These are phyloP conservation scores for Tieghemiomyces parasiticus DNA, from an alignment of 192 early-diverging fungal species.

Conservation along the genomic window DNA sequence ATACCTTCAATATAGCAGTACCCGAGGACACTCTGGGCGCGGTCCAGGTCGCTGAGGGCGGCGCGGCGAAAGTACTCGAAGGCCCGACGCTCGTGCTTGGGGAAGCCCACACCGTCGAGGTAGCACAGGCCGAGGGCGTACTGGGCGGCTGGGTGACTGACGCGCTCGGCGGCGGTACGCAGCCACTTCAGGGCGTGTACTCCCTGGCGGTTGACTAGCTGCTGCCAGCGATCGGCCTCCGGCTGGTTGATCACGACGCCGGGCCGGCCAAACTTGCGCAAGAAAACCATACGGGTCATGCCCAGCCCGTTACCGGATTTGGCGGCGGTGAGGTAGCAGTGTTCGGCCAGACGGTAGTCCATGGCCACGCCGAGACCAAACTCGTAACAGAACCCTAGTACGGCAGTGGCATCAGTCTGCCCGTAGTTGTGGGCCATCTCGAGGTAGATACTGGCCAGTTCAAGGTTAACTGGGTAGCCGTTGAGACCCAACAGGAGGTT, in stretches of 20 bases:
- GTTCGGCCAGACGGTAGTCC: slow-evolving; percentile 47
- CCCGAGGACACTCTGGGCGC: slow-evolving; percentile 50
- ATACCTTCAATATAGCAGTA: slow-evolving; percentile 81
- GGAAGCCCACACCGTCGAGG: slow-evolving; percentile 60
- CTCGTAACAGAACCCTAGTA: slow-evolving; percentile 69
- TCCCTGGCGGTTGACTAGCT: slow-evolving; percentile 40
- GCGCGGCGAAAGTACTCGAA: slow-evolving; percentile 54
- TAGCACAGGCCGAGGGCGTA: slow-evolving; percentile 63
- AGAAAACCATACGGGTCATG: slow-evolving; percentile 50
- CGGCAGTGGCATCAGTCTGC: slow-evolving; percentile 35
- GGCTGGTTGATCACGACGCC: slow-evolving; percentile 57
- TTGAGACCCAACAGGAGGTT: slow-evolving; percentile 34
- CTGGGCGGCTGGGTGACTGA: slow-evolving; percentile 41
- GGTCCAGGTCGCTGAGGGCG: slow-evolving; percentile 42
- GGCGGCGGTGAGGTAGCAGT: slow-evolving; percentile 48
- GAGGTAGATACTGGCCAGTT: slow-evolving; percentile 33
- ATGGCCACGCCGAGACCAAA: slow-evolving; percentile 58
- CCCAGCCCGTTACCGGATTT: slow-evolving; percentile 44
- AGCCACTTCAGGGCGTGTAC: slow-evolving; percentile 46
- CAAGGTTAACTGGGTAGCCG: slow-evolving; percentile 23
- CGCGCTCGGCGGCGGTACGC: slow-evolving; percentile 33
- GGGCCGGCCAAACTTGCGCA: slow-evolving; percentile 68
- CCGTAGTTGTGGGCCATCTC: slow-evolving; percentile 29
- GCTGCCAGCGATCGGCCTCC: slow-evolving; percentile 66
- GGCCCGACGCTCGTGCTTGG: slow-evolving; percentile 44